These are phyloP conservation scores for Pythium biforme DNA, from an alignment of 352 stramenopile genomes.

Conservation along the genomic window DNA sequence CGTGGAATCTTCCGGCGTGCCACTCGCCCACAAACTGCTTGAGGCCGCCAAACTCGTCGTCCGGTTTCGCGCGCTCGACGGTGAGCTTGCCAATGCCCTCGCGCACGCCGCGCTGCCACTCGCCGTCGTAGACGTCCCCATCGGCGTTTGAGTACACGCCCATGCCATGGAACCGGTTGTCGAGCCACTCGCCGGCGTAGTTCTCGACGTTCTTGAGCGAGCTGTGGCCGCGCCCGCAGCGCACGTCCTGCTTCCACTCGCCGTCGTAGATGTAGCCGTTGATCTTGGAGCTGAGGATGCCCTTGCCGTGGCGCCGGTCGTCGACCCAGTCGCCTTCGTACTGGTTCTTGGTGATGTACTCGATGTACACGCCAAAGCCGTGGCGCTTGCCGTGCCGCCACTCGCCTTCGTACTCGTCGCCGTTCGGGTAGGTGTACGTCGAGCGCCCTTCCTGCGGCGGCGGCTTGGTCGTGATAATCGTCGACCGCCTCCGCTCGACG, in stretches of 20 bases:
- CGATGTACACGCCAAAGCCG: slow-evolving; percentile 71
- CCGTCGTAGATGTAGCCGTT: slow-evolving; percentile 78
- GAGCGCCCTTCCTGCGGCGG: slow-evolving; percentile 46
- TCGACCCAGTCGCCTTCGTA: slow-evolving; percentile 75
- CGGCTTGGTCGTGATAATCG: slow-evolving; percentile 17
- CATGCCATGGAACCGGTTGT: slow-evolving; percentile 64
- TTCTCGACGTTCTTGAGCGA: slow-evolving; percentile 67
- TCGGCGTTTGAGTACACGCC: slow-evolving; percentile 64
- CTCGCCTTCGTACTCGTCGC: slow-evolving; percentile 77
- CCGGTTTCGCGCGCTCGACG: slow-evolving; percentile 21
- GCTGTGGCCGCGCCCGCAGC: slow-evolving; percentile 68
- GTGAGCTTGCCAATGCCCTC: slow-evolving; percentile 67
- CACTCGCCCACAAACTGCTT: slow-evolving; percentile 76
- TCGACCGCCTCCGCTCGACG: slow-evolving; percentile 34
- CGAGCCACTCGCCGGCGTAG: slow-evolving; percentile 66
- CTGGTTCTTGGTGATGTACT: slow-evolving; percentile 70
- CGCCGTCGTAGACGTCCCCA: slow-evolving; percentile 67
- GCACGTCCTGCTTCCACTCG: slow-evolving; percentile 70
- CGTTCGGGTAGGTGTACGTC: slow-evolving; percentile 61
- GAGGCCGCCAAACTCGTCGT: slow-evolving; percentile 42
- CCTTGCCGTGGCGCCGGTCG: slow-evolving; percentile 67
- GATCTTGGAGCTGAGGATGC: slow-evolving; percentile 57
- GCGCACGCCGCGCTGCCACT: slow-evolving; percentile 51
- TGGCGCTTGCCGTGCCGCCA: slow-evolving; percentile 68
- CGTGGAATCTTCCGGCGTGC: slow-evolving; percentile 55